Base-by-base conservation (phyloP, 148 eudicot species). In the Rheum nobile region DNA sequence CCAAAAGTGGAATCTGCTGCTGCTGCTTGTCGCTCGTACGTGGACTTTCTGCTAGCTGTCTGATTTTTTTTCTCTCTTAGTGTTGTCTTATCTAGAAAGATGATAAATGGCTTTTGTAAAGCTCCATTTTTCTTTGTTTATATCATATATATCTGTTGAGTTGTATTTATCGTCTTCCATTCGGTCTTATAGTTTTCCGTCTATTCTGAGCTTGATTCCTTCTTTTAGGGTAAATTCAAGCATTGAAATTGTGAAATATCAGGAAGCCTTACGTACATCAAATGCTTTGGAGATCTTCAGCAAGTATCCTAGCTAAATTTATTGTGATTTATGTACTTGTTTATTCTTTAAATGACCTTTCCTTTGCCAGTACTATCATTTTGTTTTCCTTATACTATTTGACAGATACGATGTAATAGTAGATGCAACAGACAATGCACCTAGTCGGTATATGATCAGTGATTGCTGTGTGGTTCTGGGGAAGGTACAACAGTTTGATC, bases 1-100 rank as follows among this genome's bases (percentile, higher is more conserved):
- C 83, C 99, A 38, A 95, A 95, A 86, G 99, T 92, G 75, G 92
- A 92, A 79, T 95, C 97, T 74, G 99, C 97, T 75, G 97, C 97
- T 75, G 87, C 92, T 76, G 84, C 99, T 77, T 95, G 99, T 80
- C 97, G 80, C 73, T 83, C 89, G 99, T 95, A 86, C 77, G 96
- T 86, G 68, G 52, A 44, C 22, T 65, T 65, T 65, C 70, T 32
- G 21, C 70, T 65, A 31, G 22, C 17, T 17, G 32, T 71, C 47
- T 44, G n/a, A 16, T 67, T 69, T n/a, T 35, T 9, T 57, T 76
- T 21, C 14, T 14, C 4, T 72, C 38, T 55, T 19, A 65, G 39
- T 34, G 21, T 32, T 32, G 41, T 5, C 22, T 65, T 32, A 1
- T 13, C 22, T 14, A 39, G 67, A 9, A 73, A 35, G 32, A 9